Evolutionary conservation across 2,329 filamentous ascomycete species (phyloP).

Genomic region (Sphaerostilbella broomeana): DNA sequence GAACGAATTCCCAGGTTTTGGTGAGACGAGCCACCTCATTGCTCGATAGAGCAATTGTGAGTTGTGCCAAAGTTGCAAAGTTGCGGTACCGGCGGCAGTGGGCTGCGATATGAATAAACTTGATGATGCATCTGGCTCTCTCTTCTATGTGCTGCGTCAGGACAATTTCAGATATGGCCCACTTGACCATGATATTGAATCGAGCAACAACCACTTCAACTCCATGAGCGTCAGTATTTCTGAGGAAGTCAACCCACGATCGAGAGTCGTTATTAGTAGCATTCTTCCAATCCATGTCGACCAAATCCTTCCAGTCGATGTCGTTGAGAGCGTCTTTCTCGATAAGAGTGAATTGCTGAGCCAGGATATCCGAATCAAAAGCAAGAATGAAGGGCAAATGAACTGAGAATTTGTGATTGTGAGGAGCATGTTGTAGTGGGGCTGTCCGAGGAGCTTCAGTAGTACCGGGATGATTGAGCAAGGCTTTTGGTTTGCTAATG

Average conservation of each 20-base stretch:
- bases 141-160: conserved; percentile 67
- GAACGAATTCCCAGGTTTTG: conserved; percentile 66
- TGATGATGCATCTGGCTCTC: conserved; percentile 68
- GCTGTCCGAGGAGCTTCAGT: conserved; percentile 32
- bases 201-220: conserved; percentile 79
- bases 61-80: conserved; percentile 77
- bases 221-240: conserved; percentile 63
- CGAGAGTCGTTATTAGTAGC: conserved; percentile 55
- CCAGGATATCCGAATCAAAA: conserved; percentile 71
- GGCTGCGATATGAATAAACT: conserved; percentile 73
- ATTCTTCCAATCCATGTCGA: conserved; percentile 78
- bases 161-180: conserved; percentile 73
- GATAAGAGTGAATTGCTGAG: conserved; percentile 78
- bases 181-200: conserved; percentile 85
- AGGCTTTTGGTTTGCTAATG: conserved; percentile 19
- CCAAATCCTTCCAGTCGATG: conserved; percentile 82
- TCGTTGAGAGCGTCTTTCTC: conserved; percentile 82
- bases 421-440: conserved; percentile 24
- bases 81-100: conserved; percentile 72
- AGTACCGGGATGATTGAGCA: conserved; percentile 23
- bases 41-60: conserved; percentile 69
- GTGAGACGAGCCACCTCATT: conserved; percentile 62
- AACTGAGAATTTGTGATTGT: conserved; percentile 37
- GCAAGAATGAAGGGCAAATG: conserved; percentile 77
- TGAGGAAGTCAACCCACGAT: conserved; percentile 78